Evolutionary conservation across 306 rosid genomes (phyloP), one percentile per base, ranked within the genome.

Genomic region (Argentina anserina): DNA sequence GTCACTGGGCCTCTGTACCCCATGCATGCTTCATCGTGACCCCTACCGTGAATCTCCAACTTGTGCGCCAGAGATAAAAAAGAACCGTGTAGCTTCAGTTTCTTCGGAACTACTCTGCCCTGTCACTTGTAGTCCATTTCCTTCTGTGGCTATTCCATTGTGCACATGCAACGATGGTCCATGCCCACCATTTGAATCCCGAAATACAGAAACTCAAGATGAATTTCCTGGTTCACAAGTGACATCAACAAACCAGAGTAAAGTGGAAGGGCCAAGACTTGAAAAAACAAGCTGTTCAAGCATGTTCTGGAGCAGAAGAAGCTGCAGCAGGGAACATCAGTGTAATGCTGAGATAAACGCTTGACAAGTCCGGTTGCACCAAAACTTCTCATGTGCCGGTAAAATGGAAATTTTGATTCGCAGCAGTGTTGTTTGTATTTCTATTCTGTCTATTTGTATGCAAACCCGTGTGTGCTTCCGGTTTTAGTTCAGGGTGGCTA

Each of bases 261-360:
- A 95, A 82, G 58, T 81, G 83, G 97, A 87, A 74, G 90, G 91
- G 70, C 88, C 93, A 17, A 90, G 91, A 67, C 70, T 85, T 43
- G 99, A 80, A 52, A 90, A 85, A 75, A 86, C 88, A 37, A 91
- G 85, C 61, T 95, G 99, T 65, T 89, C 99, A 78, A 82, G 72
- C 87, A 87, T 91, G 97, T 90, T 95, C 70, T 91, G 99, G 97
- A 82, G 92, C 71, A 87, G 93, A 82, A 91, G 99, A 88, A 91
- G 96, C 80, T 90, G 97, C 89, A 95, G 93, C 91, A 77, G 97
- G 77, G 97, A 95, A 87, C 82, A 95, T 79, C 99, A 87, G 61
- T 95, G 99, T 90, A 91, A 95, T 75, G 90, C 97, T 23, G 97
- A 95, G 70, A 95, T 95, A 77, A 95, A 91, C 69, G 88, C 97